Conservation (phyloP, 176 grass and related monocot genomes). For the Miscanthus lutarioriparius region DNA sequence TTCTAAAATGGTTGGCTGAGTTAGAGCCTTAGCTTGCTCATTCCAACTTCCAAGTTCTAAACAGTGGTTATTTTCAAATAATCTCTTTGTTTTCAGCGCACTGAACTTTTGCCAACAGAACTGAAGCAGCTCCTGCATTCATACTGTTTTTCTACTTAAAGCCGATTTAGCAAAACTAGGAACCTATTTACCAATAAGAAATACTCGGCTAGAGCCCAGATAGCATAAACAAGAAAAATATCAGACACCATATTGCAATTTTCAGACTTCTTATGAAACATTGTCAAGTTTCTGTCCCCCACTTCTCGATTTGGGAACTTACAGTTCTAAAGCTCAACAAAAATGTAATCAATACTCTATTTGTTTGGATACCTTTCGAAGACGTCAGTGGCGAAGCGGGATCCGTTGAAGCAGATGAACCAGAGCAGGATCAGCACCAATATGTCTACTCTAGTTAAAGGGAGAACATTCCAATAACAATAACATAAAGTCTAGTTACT, state of each 20-base stretch:
- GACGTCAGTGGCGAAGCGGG: slow-evolving; percentile 60
- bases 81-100: not conserved
- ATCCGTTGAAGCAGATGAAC: slow-evolving; percentile 79
- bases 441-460: slow-evolving; percentile 62
- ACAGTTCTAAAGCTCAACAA: not conserved
- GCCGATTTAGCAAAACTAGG: not conserved
- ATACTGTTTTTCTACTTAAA: not conserved
- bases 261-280: not conserved
- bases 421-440: slow-evolving; percentile 71
- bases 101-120: not conserved
- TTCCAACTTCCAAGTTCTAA: not conserved
- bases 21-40: not conserved
- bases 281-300: not conserved
- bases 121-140: not conserved
- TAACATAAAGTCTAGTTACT: not conserved
- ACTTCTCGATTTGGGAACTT: not conserved
- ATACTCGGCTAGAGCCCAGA: not conserved
- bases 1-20: not conserved
- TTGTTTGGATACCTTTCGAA: slow-evolving; percentile 49
- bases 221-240: not conserved
- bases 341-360: not conserved
- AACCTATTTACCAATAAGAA: not conserved
- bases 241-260: not conserved
- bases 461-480: not conserved
- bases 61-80: not conserved